phyloP scores from a whole-genome alignment of 208 protist genomes.

The Cochliopodium minus region DNA sequence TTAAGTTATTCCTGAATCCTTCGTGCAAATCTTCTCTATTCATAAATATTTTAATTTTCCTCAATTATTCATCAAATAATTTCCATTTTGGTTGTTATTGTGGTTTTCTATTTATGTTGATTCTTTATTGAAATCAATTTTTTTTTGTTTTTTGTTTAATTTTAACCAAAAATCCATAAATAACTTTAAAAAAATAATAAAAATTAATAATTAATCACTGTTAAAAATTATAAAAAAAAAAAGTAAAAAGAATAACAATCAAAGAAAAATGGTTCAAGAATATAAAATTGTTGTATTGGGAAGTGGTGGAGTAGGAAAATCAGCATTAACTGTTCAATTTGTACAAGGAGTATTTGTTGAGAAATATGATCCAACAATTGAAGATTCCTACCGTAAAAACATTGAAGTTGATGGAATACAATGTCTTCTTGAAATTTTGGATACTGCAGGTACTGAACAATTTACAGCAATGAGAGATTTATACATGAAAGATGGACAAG shows the following conservation, averaged over 20 bases:
- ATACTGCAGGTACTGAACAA: constrained; percentile 18
- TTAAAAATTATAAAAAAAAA: too few relatives aligned
- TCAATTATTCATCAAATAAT: too few relatives aligned
- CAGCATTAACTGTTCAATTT: constrained; percentile 46
- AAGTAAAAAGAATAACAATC: background rate
- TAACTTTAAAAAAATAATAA: too few relatives aligned
- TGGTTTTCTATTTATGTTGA: too few relatives aligned
- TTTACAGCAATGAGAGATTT: constrained; percentile 25
- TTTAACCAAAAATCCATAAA: too few relatives aligned
- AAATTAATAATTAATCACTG: too few relatives aligned
- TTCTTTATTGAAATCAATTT: too few relatives aligned
- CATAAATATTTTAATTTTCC: too few relatives aligned
- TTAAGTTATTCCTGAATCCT: too few relatives aligned
- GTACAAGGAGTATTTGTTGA: constrained; percentile 43
- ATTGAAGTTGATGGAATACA: constrained; percentile 2
- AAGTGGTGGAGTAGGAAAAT: constrained; percentile 40
- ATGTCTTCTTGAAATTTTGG: background rate
- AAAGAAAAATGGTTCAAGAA: constrained; percentile 16
- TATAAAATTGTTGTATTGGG: constrained; percentile 42
- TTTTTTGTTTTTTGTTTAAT: too few relatives aligned
- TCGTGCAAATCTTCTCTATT: too few relatives aligned
- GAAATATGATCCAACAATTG: constrained; percentile 54
- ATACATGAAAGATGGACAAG: constrained; percentile 31
- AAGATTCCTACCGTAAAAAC: constrained; percentile 43
- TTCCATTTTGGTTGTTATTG: too few relatives aligned